phyloP scores from a whole-genome alignment of 2,329 filamentous ascomycete species.

The Cadophora sp. region DNA sequence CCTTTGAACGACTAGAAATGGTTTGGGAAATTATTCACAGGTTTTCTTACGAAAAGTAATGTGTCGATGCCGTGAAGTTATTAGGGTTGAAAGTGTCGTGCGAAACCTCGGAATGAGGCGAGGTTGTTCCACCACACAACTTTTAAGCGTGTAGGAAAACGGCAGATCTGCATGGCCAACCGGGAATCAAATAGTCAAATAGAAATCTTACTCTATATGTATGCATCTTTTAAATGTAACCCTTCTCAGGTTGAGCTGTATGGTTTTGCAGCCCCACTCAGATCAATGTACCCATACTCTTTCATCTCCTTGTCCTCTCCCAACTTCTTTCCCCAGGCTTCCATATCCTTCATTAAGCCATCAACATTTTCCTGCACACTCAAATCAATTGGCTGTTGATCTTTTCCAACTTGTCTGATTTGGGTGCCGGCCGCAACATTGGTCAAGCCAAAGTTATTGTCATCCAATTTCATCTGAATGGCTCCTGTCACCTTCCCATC shows the following conservation, averaged over 20 bases:
- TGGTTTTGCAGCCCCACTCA: slow-evolving; percentile 34
- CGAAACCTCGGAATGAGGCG: too few species aligned
- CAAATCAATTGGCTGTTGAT: slow-evolving; percentile 59
- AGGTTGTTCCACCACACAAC: too few species aligned
- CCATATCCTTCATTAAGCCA: slow-evolving; percentile 56
- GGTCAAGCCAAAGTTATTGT: slow-evolving; percentile 55
- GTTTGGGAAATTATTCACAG: not conserved
- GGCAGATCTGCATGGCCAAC: too few species aligned
- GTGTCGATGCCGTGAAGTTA: too few species aligned
- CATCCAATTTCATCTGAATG: slow-evolving; percentile 54
- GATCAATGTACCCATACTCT: slow-evolving; percentile 54
- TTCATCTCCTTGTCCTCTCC: slow-evolving; percentile 47
- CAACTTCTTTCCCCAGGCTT: slow-evolving; percentile 51
- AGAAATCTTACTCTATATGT: too few species aligned
- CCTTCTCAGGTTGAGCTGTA: slow-evolving; percentile 25
- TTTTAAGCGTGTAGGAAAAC: too few species aligned
- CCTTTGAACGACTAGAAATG: too few species aligned
- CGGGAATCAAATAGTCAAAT: too few species aligned
- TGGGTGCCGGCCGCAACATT: slow-evolving; percentile 39
- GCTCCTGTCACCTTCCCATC: slow-evolving; percentile 54
- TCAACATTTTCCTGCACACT: slow-evolving; percentile 55
- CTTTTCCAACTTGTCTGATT: slow-evolving; percentile 55
- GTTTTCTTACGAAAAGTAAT: too few species aligned
- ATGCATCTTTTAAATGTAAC: too few species aligned
- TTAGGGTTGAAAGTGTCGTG: too few species aligned